Evolutionary conservation across 164 flowering plant species (phyloP), one percentile per base, ranked within the genome.

Genomic region (Umbellularia californica): DNA sequence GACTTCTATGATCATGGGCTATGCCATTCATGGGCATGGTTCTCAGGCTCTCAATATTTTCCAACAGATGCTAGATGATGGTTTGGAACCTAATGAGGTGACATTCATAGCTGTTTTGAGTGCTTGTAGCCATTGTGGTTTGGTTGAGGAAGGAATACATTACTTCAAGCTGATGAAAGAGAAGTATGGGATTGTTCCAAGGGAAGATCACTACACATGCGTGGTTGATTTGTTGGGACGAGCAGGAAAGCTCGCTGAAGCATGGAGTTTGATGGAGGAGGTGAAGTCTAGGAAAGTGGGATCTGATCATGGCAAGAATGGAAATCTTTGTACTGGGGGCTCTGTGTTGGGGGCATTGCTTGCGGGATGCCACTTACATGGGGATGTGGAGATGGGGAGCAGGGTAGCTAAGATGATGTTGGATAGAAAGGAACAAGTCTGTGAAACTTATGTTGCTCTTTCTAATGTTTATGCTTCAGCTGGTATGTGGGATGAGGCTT

Each of bases 341-440:
- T 72, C 77, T 20, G 25, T 74, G 5, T 68, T 75, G 68, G 84
- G 80, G 63, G 85, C 86, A 27, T 51, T 86, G 63, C 74, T 86
- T 12, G 85, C 83, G 27, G 88, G 85, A 23, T 86, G 88, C 73
- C 78, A 75, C 25, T 74, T 79, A 67, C 81, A 85, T 74, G 84
- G 81, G 13, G 75, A 84, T 27, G 71, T 81, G 77, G 82, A 84
- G 58, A 75, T 83, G 73, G 86, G 86, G 50, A 70, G 69, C 17
- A 70, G n/a, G 52, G 83, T 81, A 12, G 85, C 85, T 68, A 58
- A 68, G 55, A 81, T 79, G 71, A 72, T 82, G 81, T 58, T 81
- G n/a, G 78, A 76, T 24, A 75, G 70, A 70, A 77, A 77, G 22
- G 78, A 77, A 65, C 81, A 85, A 62, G 76, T 76, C 30, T 72